A percentile compares a stretch with the other conserved stretches of the same genome.
These are phyloP conservation scores for Leccinum subfulvum DNA, from an alignment of 1,284 basidiomycete genomes.

Conservation along the genomic window DNA sequence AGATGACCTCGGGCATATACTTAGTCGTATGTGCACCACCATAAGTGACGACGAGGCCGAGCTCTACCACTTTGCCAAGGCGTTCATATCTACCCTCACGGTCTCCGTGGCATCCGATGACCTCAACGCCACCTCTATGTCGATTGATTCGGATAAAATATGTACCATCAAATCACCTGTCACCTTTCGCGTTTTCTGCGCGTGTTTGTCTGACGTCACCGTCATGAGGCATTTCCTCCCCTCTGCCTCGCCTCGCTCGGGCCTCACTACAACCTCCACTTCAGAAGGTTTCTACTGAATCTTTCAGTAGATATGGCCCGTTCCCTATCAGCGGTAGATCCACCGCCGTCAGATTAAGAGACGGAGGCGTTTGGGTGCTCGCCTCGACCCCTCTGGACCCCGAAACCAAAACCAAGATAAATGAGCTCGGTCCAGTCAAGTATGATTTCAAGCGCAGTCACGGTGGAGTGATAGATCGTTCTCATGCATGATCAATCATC, in stretches of 20 bases:
- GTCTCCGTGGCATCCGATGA: slow-evolving; percentile 62
- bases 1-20: slow-evolving; percentile 74
- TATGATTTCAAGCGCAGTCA: slow-evolving; percentile 25
- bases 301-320: slow-evolving; percentile 50
- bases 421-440: slow-evolving; percentile 78
- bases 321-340: slow-evolving; percentile 79
- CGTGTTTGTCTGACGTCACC: slow-evolving; percentile 26
- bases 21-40: slow-evolving; percentile 84
- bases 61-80: slow-evolving; percentile 81
- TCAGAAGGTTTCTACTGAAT: slow-evolving; percentile 9
- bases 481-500: background rate
- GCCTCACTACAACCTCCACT: slow-evolving; percentile 22
- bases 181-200: slow-evolving; percentile 13
- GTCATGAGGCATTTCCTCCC: slow-evolving; percentile 7
- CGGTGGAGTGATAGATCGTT: background rate
- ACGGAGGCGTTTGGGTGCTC: slow-evolving; percentile 79
- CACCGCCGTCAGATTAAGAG: slow-evolving; percentile 75
- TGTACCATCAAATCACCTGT: background rate
- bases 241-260: slow-evolving; percentile 11
- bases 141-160: slow-evolving; percentile 3
- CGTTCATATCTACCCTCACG: slow-evolving; percentile 79
- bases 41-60: slow-evolving; percentile 70
- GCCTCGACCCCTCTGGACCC: slow-evolving; percentile 80
- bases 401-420: slow-evolving; percentile 70
- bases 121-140: slow-evolving; percentile 44